phyloP scores from a whole-genome alignment of 1,284 basidiomycete species.

The Trametes pubescens region DNA sequence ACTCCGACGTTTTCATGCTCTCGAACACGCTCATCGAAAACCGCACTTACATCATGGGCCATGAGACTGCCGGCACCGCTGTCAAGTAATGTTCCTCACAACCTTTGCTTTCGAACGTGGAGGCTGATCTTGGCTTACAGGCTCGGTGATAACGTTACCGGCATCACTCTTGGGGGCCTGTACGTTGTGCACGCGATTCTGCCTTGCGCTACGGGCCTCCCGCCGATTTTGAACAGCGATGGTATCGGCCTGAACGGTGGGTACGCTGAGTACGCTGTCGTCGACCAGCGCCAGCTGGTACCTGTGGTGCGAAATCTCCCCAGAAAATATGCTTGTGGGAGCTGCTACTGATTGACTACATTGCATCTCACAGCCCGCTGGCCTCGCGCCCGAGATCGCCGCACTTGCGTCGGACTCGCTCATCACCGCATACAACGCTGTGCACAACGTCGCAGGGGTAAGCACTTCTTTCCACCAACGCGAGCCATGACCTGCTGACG shows the following conservation, averaged over 20 bases:
- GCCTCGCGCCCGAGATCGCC: slow-evolving; percentile 37
- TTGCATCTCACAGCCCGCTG: slow-evolving; percentile 27
- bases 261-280: slow-evolving; percentile 37
- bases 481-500: slow-evolving; percentile 4
- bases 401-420: slow-evolving; percentile 39
- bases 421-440: slow-evolving; percentile 38
- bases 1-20: slow-evolving; percentile 38
- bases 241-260: slow-evolving; percentile 39
- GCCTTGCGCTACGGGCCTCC: slow-evolving; percentile 24
- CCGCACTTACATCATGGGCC: slow-evolving; percentile 39
- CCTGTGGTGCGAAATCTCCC: slow-evolving; percentile 26
- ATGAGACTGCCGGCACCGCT: slow-evolving; percentile 38
- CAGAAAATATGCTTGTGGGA: too few relatives aligned
- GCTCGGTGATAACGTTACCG: slow-evolving; percentile 25
- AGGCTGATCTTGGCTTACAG: slow-evolving; percentile 7
- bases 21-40: slow-evolving; percentile 30
- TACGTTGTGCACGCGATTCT: slow-evolving; percentile 30
- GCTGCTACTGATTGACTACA: neutral
- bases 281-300: slow-evolving; percentile 31
- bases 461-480: neutral
- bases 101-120: too few relatives aligned
- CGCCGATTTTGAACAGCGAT: slow-evolving; percentile 24
- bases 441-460: slow-evolving; percentile 37
- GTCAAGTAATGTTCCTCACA: too few relatives aligned
- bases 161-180: slow-evolving; percentile 30